Evolutionary conservation across 305 asterid species (phyloP).

Genomic region (Caryopteris hybrid): DNA sequence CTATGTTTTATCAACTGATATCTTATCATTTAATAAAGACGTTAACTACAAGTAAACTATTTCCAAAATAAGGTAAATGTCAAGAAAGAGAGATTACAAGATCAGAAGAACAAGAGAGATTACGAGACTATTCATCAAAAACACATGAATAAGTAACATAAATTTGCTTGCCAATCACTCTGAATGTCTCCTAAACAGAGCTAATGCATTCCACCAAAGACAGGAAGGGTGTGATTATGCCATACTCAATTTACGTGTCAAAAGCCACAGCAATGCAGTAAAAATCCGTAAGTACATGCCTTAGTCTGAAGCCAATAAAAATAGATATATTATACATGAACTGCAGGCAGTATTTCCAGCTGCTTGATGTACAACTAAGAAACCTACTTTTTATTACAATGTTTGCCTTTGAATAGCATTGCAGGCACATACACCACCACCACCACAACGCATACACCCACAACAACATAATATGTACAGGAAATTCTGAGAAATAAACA

Average conservation of each 20-base stretch:
- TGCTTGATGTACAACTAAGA: background rate
- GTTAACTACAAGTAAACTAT: conserved; percentile 4
- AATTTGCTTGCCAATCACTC: background rate
- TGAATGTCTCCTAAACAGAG: background rate
- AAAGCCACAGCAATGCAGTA: background rate
- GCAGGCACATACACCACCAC: background rate
- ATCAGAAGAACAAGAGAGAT: no score
- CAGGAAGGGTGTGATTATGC: background rate
- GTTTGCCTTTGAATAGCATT: background rate
- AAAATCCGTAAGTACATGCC: background rate
- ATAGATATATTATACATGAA: background rate
- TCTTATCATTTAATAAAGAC: conserved; percentile 5
- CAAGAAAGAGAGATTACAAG: background rate
- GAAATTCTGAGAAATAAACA: background rate
- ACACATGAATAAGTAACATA: background rate
- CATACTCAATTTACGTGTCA: background rate
- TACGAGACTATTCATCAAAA: no score
- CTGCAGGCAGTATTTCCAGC: background rate
- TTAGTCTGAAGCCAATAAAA: background rate
- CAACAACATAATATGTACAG: background rate
- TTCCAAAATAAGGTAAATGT: background rate
- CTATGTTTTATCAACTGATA: background rate
- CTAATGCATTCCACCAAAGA: background rate
- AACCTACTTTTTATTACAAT: background rate
- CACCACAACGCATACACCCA: background rate